phyloP scores from a whole-genome alignment of 108 stramenopile genomes.

The Seminavis robusta region DNA sequence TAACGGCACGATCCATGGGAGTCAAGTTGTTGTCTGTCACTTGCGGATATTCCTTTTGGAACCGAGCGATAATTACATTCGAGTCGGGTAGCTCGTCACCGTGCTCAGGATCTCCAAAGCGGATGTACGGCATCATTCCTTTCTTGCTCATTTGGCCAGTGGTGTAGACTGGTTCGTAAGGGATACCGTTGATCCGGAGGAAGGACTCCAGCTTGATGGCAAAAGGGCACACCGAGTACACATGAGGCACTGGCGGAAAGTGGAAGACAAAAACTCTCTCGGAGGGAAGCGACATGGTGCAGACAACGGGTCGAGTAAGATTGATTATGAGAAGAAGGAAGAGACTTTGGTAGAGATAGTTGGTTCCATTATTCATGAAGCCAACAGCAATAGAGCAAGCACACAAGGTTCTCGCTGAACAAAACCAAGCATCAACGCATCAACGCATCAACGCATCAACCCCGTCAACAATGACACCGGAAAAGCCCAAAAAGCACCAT shows the following conservation, averaged over 20 bases:
- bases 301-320: too few relatives aligned
- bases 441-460: too few relatives aligned
- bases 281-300: too few relatives aligned
- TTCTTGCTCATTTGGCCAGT: constrained; percentile 8
- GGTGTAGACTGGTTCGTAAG: constrained; percentile 15
- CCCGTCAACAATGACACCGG: too few relatives aligned
- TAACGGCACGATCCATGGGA: not conserved
- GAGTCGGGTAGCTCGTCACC: constrained; percentile 10
- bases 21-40: not conserved
- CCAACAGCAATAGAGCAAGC: too few relatives aligned
- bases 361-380: too few relatives aligned
- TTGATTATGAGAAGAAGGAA: too few relatives aligned
- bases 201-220: constrained; percentile 15
- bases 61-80: constrained; percentile 6
- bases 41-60: constrained; percentile 8
- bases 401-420: too few relatives aligned
- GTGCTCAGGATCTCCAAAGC: not conserved
- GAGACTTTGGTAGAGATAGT: too few relatives aligned
- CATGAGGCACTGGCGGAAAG: constrained; percentile 16
- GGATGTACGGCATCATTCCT: constrained; percentile 11
- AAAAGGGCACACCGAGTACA: constrained; percentile 13
- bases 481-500: too few relatives aligned
- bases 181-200: constrained; percentile 10
- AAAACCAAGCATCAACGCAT: too few relatives aligned
- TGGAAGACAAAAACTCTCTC: too few relatives aligned